These are phyloP conservation scores for Wickerhamomyces alni DNA, from an alignment of 805 yeast genomes.

Conservation along the genomic window DNA sequence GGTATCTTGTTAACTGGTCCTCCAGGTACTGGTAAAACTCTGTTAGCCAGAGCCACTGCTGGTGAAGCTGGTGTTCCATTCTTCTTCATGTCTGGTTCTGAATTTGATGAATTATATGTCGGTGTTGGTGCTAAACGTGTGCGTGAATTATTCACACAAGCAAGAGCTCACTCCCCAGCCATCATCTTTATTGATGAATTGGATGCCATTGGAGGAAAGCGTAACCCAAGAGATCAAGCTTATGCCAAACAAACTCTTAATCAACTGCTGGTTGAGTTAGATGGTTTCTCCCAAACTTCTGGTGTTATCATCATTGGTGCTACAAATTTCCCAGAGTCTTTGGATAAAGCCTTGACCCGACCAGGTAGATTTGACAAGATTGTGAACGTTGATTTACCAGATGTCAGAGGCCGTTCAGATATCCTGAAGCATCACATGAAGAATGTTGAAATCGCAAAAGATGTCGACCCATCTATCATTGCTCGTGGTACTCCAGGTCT, in stretches of 20 bases:
- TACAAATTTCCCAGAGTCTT: conserved; percentile 94
- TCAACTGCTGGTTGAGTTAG: conserved; percentile 91
- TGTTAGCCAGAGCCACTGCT: conserved; percentile 95
- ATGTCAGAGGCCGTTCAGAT: conserved; percentile 94
- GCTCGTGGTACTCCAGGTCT: conserved; percentile 98
- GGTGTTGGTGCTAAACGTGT: conserved; percentile 99
- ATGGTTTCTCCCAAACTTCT: conserved; percentile 87
- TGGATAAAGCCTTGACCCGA: conserved; percentile 95
- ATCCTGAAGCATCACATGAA: conserved; percentile 88
- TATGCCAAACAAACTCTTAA: conserved; percentile 96
- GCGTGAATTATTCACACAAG: conserved; percentile 88
- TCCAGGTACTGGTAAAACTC: conserved; percentile 98
- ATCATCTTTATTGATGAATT: conserved; percentile 95
- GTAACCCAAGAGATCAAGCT: conserved; percentile 97
- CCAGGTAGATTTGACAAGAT: conserved; percentile 98
- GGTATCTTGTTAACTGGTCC: conserved; percentile 97
- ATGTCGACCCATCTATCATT: conserved; percentile 81
- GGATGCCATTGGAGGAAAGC: conserved; percentile 97
- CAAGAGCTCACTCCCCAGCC: conserved; percentile 93
- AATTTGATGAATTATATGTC: conserved; percentile 95
- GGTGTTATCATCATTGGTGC: conserved; percentile 98
- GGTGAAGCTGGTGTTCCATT: conserved; percentile 99
- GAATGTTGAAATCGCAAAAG: conserved; percentile 78
- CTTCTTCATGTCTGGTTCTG: conserved; percentile 97
- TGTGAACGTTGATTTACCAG: conserved; percentile 93